Base-by-base conservation (phyloP, 495 filamentous ascomycete species). In the Aspergillus coremiiformis region DNA sequence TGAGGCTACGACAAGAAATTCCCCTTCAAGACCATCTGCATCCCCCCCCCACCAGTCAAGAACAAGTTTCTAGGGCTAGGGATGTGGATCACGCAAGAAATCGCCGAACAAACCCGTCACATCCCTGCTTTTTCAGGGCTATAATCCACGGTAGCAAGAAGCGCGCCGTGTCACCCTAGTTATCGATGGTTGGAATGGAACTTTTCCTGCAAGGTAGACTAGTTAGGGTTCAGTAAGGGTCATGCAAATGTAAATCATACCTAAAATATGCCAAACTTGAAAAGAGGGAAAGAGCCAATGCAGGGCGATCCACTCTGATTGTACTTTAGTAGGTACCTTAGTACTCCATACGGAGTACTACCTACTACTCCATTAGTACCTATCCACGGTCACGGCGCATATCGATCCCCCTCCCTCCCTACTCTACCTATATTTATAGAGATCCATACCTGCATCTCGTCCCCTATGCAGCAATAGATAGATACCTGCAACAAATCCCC, bases 21-120 rank as follows among this genome's bases (percentile, higher is more conserved):
- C n/a, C n/a, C n/a, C n/a, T n/a, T n/a, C 19, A 20, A 23, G 14
- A 20, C 44, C 44, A 56, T 52, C 48, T 52, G 54, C 54, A 56
- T 35, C 49, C 54, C 54, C 48, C 54, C 39, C 17, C 37, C 17
- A 15, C 22, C 11, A 35, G 11, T 10, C 32, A n/a, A n/a, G n/a
- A n/a, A n/a, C n/a, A n/a, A n/a, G n/a, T n/a, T n/a, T n/a, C n/a
- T n/a, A n/a, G n/a, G n/a, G n/a, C n/a, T n/a, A n/a, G n/a, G n/a
- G n/a, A n/a, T n/a, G n/a, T n/a, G n/a, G n/a, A n/a, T n/a, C n/a
- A 42, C 14, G 19, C 14, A 44, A 44, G 24, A 44, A 44, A 45
- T 45, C 43, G 29, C 43, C 43, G 43, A 45, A 12, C 4, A 45
- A 29, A 21, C 14, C 23, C 43, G 43, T 26, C n/a, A 3, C n/a